Evolutionary conservation across 2,329 filamentous ascomycete species (phyloP).

Genomic region (Epichloe bromicola): DNA sequence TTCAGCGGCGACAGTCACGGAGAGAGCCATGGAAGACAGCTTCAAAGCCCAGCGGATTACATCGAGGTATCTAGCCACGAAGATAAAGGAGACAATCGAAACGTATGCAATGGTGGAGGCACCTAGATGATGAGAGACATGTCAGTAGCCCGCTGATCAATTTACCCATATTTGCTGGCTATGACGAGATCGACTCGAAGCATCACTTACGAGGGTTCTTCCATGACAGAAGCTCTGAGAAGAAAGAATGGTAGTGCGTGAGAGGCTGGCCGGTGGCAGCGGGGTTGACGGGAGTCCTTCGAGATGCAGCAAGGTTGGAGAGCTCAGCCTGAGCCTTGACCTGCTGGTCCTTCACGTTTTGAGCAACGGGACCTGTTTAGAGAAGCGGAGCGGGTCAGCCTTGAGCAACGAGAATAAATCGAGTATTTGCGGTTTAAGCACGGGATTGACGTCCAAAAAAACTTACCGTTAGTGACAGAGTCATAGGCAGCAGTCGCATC

Average conservation of each 20-base stretch:
- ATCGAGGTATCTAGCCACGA: slow-evolving; percentile 52
- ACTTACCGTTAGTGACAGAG: slow-evolving; percentile 30
- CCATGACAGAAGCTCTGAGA: slow-evolving; percentile 56
- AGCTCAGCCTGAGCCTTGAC: slow-evolving; percentile 43
- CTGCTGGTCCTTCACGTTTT: slow-evolving; percentile 43
- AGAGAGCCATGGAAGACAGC: slow-evolving; percentile 50
- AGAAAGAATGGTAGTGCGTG: slow-evolving; percentile 60
- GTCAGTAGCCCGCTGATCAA: slow-evolving; percentile 4
- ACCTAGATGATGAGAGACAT: slow-evolving; percentile 24
- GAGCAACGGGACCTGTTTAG: slow-evolving; percentile 40
- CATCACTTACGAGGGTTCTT: slow-evolving; percentile 46
- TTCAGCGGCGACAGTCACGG: slow-evolving; percentile 48
- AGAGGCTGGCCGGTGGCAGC: slow-evolving; percentile 50
- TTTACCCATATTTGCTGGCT: background rate
- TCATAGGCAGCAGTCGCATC: slow-evolving; percentile 37
- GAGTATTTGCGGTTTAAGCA: background rate
- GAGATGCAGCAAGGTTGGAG: slow-evolving; percentile 43
- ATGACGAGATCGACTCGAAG: background rate
- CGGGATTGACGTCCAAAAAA: background rate
- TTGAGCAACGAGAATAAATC: slow-evolving; percentile 10
- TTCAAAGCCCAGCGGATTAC: slow-evolving; percentile 52
- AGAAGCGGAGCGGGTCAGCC: slow-evolving; percentile 1
- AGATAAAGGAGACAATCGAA: slow-evolving; percentile 44
- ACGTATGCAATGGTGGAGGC: slow-evolving; percentile 53
- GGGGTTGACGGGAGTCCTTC: slow-evolving; percentile 38